Evolutionary conservation across 225 moss, liverwort and hornwort genomes (phyloP).

Genomic region (Sphagnum contortum): DNA sequence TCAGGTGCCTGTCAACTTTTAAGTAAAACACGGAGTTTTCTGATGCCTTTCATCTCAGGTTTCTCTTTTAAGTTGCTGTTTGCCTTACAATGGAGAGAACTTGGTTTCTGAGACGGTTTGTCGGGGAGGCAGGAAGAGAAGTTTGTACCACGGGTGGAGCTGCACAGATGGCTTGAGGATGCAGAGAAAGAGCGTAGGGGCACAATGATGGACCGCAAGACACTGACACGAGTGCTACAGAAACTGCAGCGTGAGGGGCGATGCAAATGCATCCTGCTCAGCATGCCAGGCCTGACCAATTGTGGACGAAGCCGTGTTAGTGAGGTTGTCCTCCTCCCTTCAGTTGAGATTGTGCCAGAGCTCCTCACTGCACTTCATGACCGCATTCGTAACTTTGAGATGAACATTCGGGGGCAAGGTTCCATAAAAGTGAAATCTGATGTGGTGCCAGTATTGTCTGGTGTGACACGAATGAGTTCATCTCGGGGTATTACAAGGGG

Average conservation of each 20-base stretch:
- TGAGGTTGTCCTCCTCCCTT: conserved; percentile 85
- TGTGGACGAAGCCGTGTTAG: conserved; percentile 84
- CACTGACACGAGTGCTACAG: conserved; percentile 79
- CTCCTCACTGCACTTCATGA: conserved; percentile 78
- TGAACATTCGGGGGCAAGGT: conserved; percentile 78
- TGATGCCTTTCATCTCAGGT: not conserved
- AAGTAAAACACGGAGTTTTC: too few relatives aligned
- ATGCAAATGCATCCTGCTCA: conserved; percentile 83
- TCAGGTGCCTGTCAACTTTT: conserved; percentile 33
- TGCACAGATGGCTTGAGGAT: conserved; percentile 96
- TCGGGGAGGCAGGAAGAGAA: conserved; percentile 56
- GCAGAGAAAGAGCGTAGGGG: conserved; percentile 70
- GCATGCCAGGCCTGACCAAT: conserved; percentile 95
- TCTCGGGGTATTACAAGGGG: conserved; percentile 34
- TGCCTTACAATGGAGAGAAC: too few relatives aligned
- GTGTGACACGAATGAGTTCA: conserved; percentile 60
- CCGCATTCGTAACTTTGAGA: conserved; percentile 85
- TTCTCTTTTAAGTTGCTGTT: too few relatives aligned
- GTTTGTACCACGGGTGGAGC: conserved; percentile 86
- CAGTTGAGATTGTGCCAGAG: conserved; percentile 63
- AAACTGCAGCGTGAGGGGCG: conserved; percentile 74
- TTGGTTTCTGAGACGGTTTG: too few relatives aligned
- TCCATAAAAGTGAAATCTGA: conserved; percentile 58
- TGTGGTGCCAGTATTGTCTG: conserved; percentile 61
- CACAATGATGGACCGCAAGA: conserved; percentile 96